These are phyloP conservation scores for Amborella trichopoda DNA, from an alignment of 164 flowering plant species.

Conservation along the genomic window DNA sequence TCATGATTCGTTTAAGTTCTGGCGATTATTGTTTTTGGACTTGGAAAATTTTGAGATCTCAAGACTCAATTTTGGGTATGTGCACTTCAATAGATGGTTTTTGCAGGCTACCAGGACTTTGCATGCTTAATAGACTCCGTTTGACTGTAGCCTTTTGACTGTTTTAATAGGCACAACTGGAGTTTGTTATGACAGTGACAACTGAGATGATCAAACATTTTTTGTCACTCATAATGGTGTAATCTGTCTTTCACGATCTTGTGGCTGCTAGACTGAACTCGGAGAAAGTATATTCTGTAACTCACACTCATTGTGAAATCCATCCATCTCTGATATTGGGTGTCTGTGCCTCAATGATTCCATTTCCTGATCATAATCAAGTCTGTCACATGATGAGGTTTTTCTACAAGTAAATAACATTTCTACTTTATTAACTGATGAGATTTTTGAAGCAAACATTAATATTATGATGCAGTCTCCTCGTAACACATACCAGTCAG, in stretches of 20 bases:
- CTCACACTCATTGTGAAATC: slow-evolving; percentile 96
- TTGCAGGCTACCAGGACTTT: too few species aligned
- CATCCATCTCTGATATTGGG: slow-evolving; percentile 96
- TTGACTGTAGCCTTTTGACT: too few species aligned
- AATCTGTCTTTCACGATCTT: slow-evolving; percentile 50
- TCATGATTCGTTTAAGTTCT: too few species aligned
- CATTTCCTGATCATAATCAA: slow-evolving; percentile 99
- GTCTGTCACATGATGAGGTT: slow-evolving; percentile 15
- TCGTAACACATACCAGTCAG: slow-evolving; percentile 97
- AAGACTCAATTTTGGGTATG: too few species aligned
- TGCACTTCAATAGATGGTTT: too few species aligned
- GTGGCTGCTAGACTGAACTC: slow-evolving; percentile 55
- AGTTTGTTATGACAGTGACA: too few species aligned
- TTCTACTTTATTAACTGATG: background rate
- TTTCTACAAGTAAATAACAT: background rate
- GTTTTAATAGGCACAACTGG: too few species aligned
- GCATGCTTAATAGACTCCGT: too few species aligned
- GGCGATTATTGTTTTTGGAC: too few species aligned
- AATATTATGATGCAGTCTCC: slow-evolving; percentile 52
- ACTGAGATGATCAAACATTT: too few species aligned
- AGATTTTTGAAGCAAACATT: background rate
- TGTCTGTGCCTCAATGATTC: slow-evolving; percentile 98
- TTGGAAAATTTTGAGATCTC: too few species aligned
- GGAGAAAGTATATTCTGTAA: slow-evolving; percentile 70
- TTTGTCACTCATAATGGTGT: background rate